Evolutionary conservation across 768 basidiomycete genomes (phyloP).

Genomic region (Podaxis sp.): DNA sequence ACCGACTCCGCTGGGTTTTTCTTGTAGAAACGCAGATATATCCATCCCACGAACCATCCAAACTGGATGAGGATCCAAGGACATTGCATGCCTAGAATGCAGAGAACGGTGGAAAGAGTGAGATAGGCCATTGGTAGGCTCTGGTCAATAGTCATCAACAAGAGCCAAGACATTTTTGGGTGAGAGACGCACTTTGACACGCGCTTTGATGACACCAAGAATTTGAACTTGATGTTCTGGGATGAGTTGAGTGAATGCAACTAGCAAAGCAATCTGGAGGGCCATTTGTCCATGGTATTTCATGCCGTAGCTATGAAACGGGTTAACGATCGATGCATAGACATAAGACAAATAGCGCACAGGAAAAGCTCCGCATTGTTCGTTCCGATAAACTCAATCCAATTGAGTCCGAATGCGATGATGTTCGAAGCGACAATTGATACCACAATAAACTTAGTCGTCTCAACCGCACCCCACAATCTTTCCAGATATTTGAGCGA

Average conservation of each 20-base stretch:
- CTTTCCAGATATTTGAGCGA: slow-evolving; percentile 90
- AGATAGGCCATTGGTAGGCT: slow-evolving; percentile 93
- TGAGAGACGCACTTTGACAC: slow-evolving; percentile 74
- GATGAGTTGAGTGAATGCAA: slow-evolving; percentile 97
- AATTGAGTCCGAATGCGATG: slow-evolving; percentile 85
- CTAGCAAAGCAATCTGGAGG: slow-evolving; percentile 83
- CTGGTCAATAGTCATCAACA: slow-evolving; percentile 38
- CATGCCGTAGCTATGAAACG: slow-evolving; percentile 69
- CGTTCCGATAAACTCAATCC: slow-evolving; percentile 79
- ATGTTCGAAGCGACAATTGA: slow-evolving; percentile 81
- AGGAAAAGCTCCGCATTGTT: slow-evolving; percentile 73
- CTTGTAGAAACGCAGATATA: slow-evolving; percentile 97
- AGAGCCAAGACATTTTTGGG: neutral
- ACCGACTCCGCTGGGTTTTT: slow-evolving; percentile 67
- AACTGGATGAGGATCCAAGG: slow-evolving; percentile 96
- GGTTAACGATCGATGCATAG: neutral
- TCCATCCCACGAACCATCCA: slow-evolving; percentile 97
- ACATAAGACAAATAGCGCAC: slow-evolving; percentile 43
- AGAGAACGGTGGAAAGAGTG: slow-evolving; percentile 84
- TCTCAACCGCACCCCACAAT: slow-evolving; percentile 89
- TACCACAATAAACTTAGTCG: slow-evolving; percentile 80
- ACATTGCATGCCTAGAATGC: slow-evolving; percentile 79
- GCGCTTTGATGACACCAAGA: slow-evolving; percentile 76
- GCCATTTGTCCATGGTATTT: slow-evolving; percentile 92
- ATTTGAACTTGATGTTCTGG: slow-evolving; percentile 98